Conservation (phyloP, 192 early-diverging fungal species). For the Backusella luteola region DNA sequence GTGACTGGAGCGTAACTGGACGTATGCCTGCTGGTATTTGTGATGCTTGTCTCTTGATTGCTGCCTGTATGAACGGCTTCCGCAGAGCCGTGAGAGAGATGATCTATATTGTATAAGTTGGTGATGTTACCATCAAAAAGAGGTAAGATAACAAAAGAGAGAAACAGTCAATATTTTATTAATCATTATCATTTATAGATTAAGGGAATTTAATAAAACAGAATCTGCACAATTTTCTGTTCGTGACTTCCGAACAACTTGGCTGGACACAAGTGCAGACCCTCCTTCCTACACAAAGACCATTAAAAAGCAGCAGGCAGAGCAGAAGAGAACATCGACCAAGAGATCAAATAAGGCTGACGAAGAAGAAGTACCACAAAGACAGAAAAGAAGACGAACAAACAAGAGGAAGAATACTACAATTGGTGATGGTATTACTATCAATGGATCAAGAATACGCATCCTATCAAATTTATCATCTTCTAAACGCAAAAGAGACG, state of each 20-base stretch:
- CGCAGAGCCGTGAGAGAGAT: slow-evolving; percentile 81
- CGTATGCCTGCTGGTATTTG: slow-evolving; percentile 93
- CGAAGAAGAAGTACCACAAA: neutral
- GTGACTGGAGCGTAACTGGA: slow-evolving; percentile 92
- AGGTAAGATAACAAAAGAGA: slow-evolving; percentile 38
- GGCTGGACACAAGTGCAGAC: slow-evolving; percentile 82
- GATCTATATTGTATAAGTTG: slow-evolving; percentile 35
- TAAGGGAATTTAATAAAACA: slow-evolving; percentile 82
- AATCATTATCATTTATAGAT: slow-evolving; percentile 27
- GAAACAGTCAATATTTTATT: neutral
- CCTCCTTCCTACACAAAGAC: slow-evolving; percentile 79
- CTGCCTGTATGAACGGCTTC: slow-evolving; percentile 91
- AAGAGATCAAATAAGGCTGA: neutral
- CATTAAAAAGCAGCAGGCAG: neutral
- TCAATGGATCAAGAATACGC: too few species aligned
- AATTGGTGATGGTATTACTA: too few species aligned
- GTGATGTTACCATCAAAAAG: slow-evolving; percentile 76
- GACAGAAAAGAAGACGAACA: neutral
- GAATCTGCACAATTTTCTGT: slow-evolving; percentile 76
- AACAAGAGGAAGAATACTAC: too few species aligned
- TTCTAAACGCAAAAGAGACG: too few species aligned
- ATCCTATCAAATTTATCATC: too few species aligned
- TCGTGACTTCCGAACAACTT: slow-evolving; percentile 76
- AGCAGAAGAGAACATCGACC: neutral
- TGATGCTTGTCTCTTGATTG: slow-evolving; percentile 87